A percentile compares a stretch with the other conserved stretches of the same genome.
Evolutionary conservation across 2,329 filamentous ascomycete genomes (phyloP).

Genomic region (Alternaria ventricosa): DNA sequence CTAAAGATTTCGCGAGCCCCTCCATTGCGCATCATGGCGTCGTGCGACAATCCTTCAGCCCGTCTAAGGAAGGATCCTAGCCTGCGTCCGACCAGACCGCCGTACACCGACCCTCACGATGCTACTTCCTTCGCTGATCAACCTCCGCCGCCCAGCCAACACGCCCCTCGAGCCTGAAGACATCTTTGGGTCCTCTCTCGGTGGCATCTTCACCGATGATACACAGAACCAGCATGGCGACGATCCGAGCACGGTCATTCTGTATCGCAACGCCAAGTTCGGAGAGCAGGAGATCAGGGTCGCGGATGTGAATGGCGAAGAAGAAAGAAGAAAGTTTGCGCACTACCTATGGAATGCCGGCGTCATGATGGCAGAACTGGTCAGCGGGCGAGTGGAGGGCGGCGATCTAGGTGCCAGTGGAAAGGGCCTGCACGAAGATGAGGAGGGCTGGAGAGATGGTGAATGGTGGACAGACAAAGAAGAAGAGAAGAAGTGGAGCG

Average conservation of each 20-base stretch:
- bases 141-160: constrained; percentile 32
- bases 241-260: constrained; percentile 59
- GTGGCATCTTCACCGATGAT: constrained; percentile 72
- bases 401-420: constrained; percentile 20
- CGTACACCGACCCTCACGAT: constrained; percentile 4
- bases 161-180: constrained; percentile 61
- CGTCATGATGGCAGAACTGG: constrained; percentile 54
- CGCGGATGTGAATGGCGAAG: constrained; percentile 58
- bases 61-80: neutral
- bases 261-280: constrained; percentile 59
- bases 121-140: constrained; percentile 39
- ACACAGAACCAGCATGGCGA: constrained; percentile 71
- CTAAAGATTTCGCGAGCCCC: neutral
- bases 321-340: constrained; percentile 67
- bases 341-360: constrained; percentile 77
- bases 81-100: neutral
- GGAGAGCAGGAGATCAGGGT: constrained; percentile 49
- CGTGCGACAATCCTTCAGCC: neutral
- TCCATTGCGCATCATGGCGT: constrained; percentile 2
- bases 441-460: constrained; percentile 25
- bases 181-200: constrained; percentile 64
- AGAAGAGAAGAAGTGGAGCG: constrained; percentile 50
- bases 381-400: constrained; percentile 39
- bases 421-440: constrained; percentile 28
- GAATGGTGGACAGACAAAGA: constrained; percentile 43